phyloP scores from a whole-genome alignment of 75 land plant species.

The Sequoia sempervirens region DNA sequence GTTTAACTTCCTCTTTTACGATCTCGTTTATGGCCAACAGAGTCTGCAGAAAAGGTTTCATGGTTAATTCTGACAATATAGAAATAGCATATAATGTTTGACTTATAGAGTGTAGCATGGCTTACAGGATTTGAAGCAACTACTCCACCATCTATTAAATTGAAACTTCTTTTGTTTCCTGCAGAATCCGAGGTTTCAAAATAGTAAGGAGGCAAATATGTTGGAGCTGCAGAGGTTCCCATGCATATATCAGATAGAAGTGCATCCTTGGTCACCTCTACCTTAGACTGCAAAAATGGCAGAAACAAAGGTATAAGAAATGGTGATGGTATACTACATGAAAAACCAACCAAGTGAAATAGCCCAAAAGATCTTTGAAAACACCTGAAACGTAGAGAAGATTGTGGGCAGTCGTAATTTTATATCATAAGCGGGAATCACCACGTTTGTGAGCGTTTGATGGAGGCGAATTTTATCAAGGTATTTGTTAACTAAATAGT shows the following conservation, averaged over 20 bases:
- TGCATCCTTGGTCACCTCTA: conserved; percentile 2
- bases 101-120: too few relatives aligned
- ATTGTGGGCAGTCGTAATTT: conserved; percentile 22
- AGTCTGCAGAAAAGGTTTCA: not conserved
- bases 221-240: conserved; percentile 44
- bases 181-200: conserved; percentile 8
- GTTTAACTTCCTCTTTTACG: conserved; percentile 9
- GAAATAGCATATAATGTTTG: not conserved
- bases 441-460: conserved; percentile 28
- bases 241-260: conserved; percentile 7
- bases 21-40: conserved; percentile 21
- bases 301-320: not conserved
- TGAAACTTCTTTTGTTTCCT: conserved; percentile 6
- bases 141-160: conserved; percentile 29
- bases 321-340: not conserved
- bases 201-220: conserved; percentile 23
- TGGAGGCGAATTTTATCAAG: conserved; percentile 11
- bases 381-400: conserved; percentile 26
- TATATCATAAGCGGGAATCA: conserved; percentile 35
- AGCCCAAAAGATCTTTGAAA: not conserved
- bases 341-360: not conserved
- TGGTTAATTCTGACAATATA: not conserved
- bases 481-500: not conserved
- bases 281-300: conserved; percentile 1
- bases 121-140: conserved; percentile 24